Conservation (phyloP, 148 eudicot genomes). For the Fagopyrum tataricum region DNA sequence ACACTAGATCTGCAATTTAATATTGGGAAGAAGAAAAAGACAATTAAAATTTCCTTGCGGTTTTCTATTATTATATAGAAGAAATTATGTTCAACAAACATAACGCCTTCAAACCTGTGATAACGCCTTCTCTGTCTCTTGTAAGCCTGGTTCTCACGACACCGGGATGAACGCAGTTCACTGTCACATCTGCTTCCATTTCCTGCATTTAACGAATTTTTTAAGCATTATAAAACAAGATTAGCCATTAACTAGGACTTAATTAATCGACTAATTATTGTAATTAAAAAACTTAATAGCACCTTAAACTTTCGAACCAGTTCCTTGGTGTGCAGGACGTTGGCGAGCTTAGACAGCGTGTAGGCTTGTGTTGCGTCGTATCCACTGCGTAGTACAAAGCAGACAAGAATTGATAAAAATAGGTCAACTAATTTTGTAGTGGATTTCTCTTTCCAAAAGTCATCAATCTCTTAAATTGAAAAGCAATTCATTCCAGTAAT, state of each 20-base stretch:
- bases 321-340: conserved; percentile 79
- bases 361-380: conserved; percentile 94
- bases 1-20: conserved; percentile 55
- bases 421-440: neutral
- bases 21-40: neutral
- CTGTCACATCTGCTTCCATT: conserved; percentile 78
- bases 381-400: conserved; percentile 23
- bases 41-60: neutral
- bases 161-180: conserved; percentile 91
- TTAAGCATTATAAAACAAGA: neutral
- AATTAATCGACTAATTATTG: neutral
- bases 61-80: neutral
- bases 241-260: neutral
- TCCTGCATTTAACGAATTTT: conserved; percentile 28
- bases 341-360: conserved; percentile 90
- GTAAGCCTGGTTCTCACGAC: conserved; percentile 87
- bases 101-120: conserved; percentile 11
- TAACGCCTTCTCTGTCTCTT: conserved; percentile 65
- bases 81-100: neutral
- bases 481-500: neutral
- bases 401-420: neutral
- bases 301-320: conserved; percentile 49
- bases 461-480: neutral
- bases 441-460: conserved; percentile 1
- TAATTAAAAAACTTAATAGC: neutral